Evolutionary conservation across 2,329 filamentous ascomycete genomes (phyloP).

Genomic region (Colletotrichum liriopes): DNA sequence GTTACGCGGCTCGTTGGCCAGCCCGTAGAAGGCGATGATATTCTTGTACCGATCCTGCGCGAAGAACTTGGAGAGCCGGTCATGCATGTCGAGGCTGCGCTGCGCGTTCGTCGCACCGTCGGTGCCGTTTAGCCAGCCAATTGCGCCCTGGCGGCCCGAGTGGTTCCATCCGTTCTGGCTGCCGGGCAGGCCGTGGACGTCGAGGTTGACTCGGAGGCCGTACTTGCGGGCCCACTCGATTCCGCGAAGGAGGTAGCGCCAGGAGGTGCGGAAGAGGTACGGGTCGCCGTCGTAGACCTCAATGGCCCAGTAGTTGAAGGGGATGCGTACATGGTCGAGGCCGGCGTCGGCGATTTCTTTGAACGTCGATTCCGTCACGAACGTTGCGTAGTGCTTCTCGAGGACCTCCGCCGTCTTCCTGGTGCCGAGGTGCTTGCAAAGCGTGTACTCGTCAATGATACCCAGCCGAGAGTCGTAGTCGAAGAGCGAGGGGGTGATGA

Average conservation of each 20-base stretch:
- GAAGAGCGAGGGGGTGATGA: conserved; percentile 95
- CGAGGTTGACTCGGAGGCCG: conserved; percentile 92
- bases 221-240: conserved; percentile 97
- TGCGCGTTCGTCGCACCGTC: conserved; percentile 84
- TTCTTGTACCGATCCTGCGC: conserved; percentile 94
- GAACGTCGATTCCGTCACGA: conserved; percentile 89
- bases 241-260: conserved; percentile 91
- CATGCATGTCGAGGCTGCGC: conserved; percentile 88
- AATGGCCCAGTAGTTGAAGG: conserved; percentile 95
- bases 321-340: conserved; percentile 96
- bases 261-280: conserved; percentile 88
- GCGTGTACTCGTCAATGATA: conserved; percentile 91
- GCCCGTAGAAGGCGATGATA: conserved; percentile 91
- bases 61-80: conserved; percentile 92
- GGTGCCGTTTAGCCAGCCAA: conserved; percentile 93
- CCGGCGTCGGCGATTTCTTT: conserved; percentile 88
- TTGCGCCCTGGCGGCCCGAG: conserved; percentile 84
- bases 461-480: conserved; percentile 73
- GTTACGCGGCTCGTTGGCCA: conserved; percentile 96
- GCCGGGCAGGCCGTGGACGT: conserved; percentile 91
- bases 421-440: conserved; percentile 79
- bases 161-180: conserved; percentile 99
- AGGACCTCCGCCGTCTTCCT: conserved; percentile 75
- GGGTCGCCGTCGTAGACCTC: conserved; percentile 88
- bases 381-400: conserved; percentile 93